Evolutionary conservation across 129 eudicot genomes (phyloP), one percentile per base, ranked within the genome.

Genomic region (Tagetes patula): DNA sequence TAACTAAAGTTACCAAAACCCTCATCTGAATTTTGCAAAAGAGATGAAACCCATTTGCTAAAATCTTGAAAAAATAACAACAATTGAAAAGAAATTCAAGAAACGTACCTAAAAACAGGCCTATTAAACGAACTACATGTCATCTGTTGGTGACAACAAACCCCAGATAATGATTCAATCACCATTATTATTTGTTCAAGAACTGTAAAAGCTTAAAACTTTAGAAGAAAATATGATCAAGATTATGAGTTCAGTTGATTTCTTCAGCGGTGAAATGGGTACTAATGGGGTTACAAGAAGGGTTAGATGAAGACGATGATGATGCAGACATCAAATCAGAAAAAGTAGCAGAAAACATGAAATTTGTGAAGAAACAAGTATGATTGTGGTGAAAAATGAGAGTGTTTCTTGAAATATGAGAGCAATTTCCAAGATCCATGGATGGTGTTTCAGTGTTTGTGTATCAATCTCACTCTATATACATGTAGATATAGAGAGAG

Each of bases 371-470:
- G 75, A 49, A 74, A 62, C 55, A 69, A 72, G 77, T 48, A 43
- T 13, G 73, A 14, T 55, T n/a, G 79, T 62, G 47, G 77, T 42
- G 80, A 70, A 77, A 82, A 77, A 71, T 79, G 81, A 81, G 67
- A 58, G 71, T 74, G 66, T 77, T 76, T 69, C 62, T 77, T 77
- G 55, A 14, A 48, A 20, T 13, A 11, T 77, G 47, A 77, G 43
- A 59, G 58, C 65, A 45, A 52, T 61, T 70, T 32, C 55, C 81
- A 79, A 83, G 78, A 82, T 81, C 86, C 86, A 87, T 78, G 67
- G 77, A 78, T 71, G 72, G 48, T 60, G 47, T 52, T 43, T 56
- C 30, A 32, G 47, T 31, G 27, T n/a, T 72, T 64, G 31, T 77
- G 30, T 48, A 61, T 12, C 73, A 71, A 71, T 79, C 77, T 79